These are phyloP conservation scores for Pseudogymnoascus sp. DNA, from an alignment of 2,329 filamentous ascomycete species.

Conservation along the genomic window DNA sequence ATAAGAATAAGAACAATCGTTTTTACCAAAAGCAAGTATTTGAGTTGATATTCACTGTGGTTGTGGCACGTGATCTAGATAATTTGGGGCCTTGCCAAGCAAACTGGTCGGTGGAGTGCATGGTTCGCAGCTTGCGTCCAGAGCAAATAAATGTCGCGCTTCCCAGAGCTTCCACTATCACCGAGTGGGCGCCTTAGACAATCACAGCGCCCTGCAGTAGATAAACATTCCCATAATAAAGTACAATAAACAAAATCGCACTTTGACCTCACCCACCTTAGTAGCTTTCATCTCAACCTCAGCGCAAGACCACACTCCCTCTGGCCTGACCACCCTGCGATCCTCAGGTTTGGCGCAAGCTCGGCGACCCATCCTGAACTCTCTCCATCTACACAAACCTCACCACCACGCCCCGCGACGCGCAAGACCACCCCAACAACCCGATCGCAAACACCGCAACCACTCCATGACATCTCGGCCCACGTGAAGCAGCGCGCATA, in stretches of 20 bases:
- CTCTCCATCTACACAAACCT: slow-evolving; percentile 1
- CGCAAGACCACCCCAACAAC: slow-evolving; percentile 6
- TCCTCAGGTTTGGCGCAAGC: slow-evolving; percentile 10
- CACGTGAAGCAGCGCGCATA: slow-evolving; percentile 1
- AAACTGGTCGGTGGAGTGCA: background rate
- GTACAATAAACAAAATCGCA: background rate
- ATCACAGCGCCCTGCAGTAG: slow-evolving; percentile 4
- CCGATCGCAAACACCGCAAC: background rate
- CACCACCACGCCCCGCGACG: background rate
- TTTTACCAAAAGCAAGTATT: background rate
- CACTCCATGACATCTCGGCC: background rate
- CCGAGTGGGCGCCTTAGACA: background rate
- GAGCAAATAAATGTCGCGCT: slow-evolving; percentile 7
- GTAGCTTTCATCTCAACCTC: background rate
- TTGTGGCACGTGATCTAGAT: background rate
- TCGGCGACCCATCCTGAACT: background rate
- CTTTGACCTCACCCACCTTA: background rate
- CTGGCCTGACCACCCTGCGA: slow-evolving; percentile 5
- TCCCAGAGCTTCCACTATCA: slow-evolving; percentile 3
- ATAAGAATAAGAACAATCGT: background rate
- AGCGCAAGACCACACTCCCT: background rate
- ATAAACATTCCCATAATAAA: slow-evolving; percentile 7
- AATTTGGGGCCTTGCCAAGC: background rate
- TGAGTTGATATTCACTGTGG: background rate
- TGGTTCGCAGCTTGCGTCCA: slow-evolving; percentile 1